Base-by-base conservation (phyloP, 2,329 filamentous ascomycete species). In the Penicillium sp. region DNA sequence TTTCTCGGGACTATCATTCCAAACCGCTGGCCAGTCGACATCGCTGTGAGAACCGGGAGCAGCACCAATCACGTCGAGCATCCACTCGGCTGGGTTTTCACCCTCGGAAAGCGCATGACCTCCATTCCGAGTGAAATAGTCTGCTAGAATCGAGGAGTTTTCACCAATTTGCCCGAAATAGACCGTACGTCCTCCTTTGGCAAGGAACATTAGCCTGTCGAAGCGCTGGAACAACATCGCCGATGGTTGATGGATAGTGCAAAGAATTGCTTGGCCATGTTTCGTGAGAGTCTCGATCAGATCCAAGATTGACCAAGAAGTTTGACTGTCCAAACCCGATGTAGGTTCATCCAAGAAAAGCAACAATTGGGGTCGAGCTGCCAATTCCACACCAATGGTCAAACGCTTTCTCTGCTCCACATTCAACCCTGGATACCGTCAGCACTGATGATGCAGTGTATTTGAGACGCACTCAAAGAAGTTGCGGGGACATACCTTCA, bases 341-440 rank as follows among this genome's bases (percentile, higher is more conserved):
- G 92, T 96, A 6, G 92, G 92, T 73, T 96, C 92, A 65, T 96
- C 92, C 29, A 96, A 84, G 75, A 96, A 96, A 42, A 96, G 83
- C 50, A 96, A 80, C 46, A 96, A 80, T 40, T 89, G 85, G 4
- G 92, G 92, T 76, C 92, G 95, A 3, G 92, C 92, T 31, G 90
- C 92, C n/a, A 97, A 81, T 70, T 97, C 92, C 10, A 96, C 91
- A 72, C 90, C 92, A 59, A 96, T 95, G 0, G 91, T 96, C 2
- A 96, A 80, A 62, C 90, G 88, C 68, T 85, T 85, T 13, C 83
- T 77, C 65, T 86, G 83, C 67, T 85, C 83, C n/a, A 82, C 78
- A 48, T 81, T 81, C 43, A 81, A 71, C 71, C 34, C 34, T 36
- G 10, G 14, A 34, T 10, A 9, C 4, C 11, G 10, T 34, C 11